Percentiles rank a stretch among this genome's conserved stretches.
Evolutionary conservation across 805 yeast species (phyloP).

Genomic region (Candida takata): DNA sequence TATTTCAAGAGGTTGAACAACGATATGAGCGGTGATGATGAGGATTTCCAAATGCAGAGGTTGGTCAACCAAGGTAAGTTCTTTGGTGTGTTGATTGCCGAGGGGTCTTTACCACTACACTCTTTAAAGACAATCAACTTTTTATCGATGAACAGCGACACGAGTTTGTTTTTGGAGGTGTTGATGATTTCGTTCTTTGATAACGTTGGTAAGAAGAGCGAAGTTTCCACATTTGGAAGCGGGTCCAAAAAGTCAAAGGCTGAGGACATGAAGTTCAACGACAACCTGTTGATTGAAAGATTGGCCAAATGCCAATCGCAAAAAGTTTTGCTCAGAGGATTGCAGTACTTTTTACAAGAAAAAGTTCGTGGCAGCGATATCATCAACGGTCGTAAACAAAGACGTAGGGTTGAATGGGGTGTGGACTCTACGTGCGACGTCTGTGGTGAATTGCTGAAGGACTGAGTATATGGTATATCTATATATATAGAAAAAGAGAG

Average conservation of each 20-base stretch:
- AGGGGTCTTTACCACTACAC: constrained; percentile 68
- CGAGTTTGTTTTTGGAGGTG: constrained; percentile 65
- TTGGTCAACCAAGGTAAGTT: constrained; percentile 72
- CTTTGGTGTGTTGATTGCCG: constrained; percentile 69
- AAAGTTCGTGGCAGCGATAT: constrained; percentile 40
- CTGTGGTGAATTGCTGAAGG: constrained; percentile 36
- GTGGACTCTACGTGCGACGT: constrained; percentile 46
- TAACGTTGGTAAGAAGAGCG: constrained; percentile 56
- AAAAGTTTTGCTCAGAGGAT: constrained; percentile 52
- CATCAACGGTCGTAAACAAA: constrained; percentile 47
- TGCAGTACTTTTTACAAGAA: constrained; percentile 52
- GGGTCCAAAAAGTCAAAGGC: constrained; percentile 29
- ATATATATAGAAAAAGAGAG: background rate
- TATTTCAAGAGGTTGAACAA: constrained; percentile 21
- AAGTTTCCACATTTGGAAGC: constrained; percentile 25
- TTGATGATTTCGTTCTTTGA: constrained; percentile 63
- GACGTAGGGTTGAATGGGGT: constrained; percentile 62
- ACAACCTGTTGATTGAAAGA: constrained; percentile 40
- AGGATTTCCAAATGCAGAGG: constrained; percentile 49
- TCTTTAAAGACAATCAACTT: constrained; percentile 68
- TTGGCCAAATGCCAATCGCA: constrained; percentile 53
- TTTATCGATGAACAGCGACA: constrained; percentile 52
- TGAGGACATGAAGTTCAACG: constrained; percentile 34
- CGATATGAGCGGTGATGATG: constrained; percentile 36
- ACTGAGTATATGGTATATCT: background rate